Conservation (phyloP, 2,329 filamentous ascomycete genomes). For the Beauveria bassiana region DNA sequence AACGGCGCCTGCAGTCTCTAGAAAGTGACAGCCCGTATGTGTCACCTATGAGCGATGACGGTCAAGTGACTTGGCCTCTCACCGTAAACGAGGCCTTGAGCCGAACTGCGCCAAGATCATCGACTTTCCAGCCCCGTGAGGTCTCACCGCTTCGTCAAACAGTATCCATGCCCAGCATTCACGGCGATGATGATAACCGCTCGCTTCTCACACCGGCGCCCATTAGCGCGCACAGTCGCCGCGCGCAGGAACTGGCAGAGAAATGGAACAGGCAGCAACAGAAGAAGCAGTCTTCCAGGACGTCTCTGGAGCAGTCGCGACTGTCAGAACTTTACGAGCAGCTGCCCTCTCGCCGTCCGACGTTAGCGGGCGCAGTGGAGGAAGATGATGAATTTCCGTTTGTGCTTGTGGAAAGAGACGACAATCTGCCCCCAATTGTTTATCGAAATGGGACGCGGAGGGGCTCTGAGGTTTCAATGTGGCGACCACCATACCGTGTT, state of each 20-base stretch:
- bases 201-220: not conserved
- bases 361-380: not conserved
- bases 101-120: not conserved
- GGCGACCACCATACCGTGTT: slow-evolving; percentile 38
- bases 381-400: not conserved
- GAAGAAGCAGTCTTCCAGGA: not conserved
- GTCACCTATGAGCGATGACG: slow-evolving; percentile 6
- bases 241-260: not conserved
- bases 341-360: not conserved
- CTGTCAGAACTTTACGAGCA: not conserved
- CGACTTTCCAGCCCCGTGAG: not conserved
- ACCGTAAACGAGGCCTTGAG: not conserved
- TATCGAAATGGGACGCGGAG: slow-evolving; percentile 5
- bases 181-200: not conserved
- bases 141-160: not conserved
- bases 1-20: not conserved
- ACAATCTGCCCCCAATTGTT: not conserved
- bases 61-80: not conserved
- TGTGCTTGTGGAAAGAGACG: not conserved
- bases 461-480: slow-evolving; percentile 13
- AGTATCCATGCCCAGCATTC: not conserved
- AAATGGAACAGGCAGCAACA: not conserved
- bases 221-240: not conserved
- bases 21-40: not conserved
- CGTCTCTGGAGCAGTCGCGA: not conserved